Percentiles rank a stretch among this genome's conserved stretches.
Conservation (phyloP, 495 filamentous ascomycete genomes). For the Penicillium subrubescens region DNA sequence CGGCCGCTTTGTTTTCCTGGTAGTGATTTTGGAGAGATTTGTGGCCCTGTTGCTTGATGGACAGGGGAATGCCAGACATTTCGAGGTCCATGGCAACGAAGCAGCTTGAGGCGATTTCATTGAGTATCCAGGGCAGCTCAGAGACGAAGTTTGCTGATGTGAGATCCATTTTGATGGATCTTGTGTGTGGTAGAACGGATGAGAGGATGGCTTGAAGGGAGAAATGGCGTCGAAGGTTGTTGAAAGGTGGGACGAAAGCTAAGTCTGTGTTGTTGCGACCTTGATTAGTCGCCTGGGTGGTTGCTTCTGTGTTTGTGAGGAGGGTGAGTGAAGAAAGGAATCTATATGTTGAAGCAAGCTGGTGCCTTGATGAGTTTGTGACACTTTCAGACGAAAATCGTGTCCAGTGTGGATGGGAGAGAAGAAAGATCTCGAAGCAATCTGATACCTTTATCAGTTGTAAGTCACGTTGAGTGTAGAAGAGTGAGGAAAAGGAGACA, state of each 20-base stretch:
- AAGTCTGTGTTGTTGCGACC: background rate
- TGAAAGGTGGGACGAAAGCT: background rate
- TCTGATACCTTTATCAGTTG: background rate
- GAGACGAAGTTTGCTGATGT: slow-evolving; percentile 53
- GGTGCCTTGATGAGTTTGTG: background rate
- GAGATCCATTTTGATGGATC: slow-evolving; percentile 61
- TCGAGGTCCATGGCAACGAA: slow-evolving; percentile 80
- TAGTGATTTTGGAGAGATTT: slow-evolving; percentile 65
- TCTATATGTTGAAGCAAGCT: background rate
- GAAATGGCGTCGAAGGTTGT: background rate
- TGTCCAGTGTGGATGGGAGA: no score
- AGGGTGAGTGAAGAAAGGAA: background rate
- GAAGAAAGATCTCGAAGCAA: background rate
- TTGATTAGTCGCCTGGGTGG: background rate
- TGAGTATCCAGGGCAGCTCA: slow-evolving; percentile 60
- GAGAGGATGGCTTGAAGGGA: background rate
- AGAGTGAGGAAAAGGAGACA: background rate
- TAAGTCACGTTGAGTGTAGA: background rate
- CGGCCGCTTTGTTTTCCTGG: slow-evolving; percentile 61
- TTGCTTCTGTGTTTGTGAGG: background rate
- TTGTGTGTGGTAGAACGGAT: background rate
- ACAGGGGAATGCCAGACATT: slow-evolving; percentile 65
- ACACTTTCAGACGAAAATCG: no score
- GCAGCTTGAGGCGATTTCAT: slow-evolving; percentile 56
- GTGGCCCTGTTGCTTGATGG: slow-evolving; percentile 26